A percentile compares a stretch with the other conserved stretches of the same genome.
Conservation (phyloP, 331 rosid species). For the Spiraea crenata region DNA sequence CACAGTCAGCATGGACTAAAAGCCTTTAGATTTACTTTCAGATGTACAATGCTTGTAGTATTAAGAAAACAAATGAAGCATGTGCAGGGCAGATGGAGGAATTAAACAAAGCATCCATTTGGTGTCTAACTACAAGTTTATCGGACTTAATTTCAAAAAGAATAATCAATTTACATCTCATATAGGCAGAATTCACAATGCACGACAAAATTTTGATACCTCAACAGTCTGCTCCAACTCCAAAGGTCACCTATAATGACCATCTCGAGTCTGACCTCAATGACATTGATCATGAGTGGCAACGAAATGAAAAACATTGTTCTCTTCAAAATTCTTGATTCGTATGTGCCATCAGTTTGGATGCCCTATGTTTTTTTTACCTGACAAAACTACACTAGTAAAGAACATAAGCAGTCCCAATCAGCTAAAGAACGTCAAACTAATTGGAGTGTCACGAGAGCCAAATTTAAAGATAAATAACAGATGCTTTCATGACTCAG, state of each 20-base stretch:
- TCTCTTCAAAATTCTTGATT: not conserved
- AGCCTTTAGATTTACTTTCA: no score
- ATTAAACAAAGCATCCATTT: not conserved
- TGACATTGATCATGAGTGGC: not conserved
- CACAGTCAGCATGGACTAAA: not conserved
- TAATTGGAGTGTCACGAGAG: not conserved
- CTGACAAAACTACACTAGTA: not conserved
- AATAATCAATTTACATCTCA: not conserved
- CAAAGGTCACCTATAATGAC: not conserved
- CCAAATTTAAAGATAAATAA: not conserved
- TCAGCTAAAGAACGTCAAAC: not conserved
- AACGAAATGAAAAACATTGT: not conserved
- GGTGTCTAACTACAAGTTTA: not conserved
- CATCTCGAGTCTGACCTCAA: not conserved
- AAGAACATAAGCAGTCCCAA: not conserved
- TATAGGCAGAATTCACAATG: not conserved
- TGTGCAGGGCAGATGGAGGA: not conserved
- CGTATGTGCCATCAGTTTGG: not conserved
- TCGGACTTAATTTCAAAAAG: not conserved
- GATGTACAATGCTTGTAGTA: no score
- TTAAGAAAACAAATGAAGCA: not conserved
- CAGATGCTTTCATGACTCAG: constrained; percentile 10
- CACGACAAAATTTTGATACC: not conserved
- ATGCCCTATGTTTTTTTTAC: not conserved
- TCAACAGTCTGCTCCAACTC: not conserved